These are phyloP conservation scores for Waltergamsia citrina DNA, from an alignment of 2,329 filamentous ascomycete species.

Conservation along the genomic window DNA sequence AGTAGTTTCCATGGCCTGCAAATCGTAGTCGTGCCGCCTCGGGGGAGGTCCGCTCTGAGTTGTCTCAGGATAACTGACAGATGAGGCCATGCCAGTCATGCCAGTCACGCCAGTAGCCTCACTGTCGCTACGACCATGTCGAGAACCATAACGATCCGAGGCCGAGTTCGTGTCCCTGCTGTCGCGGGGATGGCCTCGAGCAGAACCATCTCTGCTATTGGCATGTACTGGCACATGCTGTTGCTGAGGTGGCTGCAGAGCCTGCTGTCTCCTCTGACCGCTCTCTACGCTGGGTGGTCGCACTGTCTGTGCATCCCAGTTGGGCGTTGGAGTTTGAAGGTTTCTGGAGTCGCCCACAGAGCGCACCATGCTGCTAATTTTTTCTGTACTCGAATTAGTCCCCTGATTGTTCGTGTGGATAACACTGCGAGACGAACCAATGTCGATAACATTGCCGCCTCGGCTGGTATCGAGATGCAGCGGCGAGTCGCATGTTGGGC, in stretches of 20 bases:
- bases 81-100: conserved; percentile 60
- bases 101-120: conserved; percentile 63
- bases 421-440: conserved; percentile 47
- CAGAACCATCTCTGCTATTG: conserved; percentile 22
- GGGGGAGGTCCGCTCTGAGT: conserved; percentile 57
- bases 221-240: conserved; percentile 20
- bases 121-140: conserved; percentile 71
- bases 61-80: conserved; percentile 70
- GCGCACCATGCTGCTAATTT: conserved; percentile 87
- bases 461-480: conserved; percentile 86
- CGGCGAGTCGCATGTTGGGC: conserved; percentile 87
- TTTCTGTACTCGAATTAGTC: conserved; percentile 51
- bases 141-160: conserved; percentile 33
- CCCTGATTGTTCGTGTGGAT: conserved; percentile 11
- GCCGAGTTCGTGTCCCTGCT: conserved; percentile 32
- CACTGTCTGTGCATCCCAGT: conserved; percentile 57
- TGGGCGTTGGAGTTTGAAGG: conserved; percentile 49
- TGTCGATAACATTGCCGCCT: conserved; percentile 84
- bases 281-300: conserved; percentile 42
- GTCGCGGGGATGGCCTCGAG: conserved; percentile 34
- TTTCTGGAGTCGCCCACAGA: conserved; percentile 58
- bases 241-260: conserved; percentile 9
- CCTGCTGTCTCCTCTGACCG: conserved; percentile 20
- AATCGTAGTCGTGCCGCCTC: conserved; percentile 85
- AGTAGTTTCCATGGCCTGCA: conserved; percentile 90